Evolutionary conservation across 2,329 filamentous ascomycete species (phyloP).

Genomic region (Akanthomyces lecanii): DNA sequence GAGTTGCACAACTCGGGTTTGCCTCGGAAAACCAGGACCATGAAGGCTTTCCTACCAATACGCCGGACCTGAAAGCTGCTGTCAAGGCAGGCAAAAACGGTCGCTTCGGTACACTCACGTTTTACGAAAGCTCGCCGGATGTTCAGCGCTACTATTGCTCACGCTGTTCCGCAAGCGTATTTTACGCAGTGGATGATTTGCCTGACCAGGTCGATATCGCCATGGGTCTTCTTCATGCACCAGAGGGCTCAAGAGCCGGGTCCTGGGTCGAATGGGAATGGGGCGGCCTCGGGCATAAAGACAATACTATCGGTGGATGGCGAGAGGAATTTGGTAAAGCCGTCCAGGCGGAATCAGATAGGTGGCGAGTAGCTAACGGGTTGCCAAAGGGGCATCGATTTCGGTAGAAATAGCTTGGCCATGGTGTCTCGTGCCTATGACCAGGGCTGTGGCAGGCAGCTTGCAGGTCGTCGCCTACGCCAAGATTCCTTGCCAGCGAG

Average conservation of each 20-base stretch:
- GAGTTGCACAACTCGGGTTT: slow-evolving; percentile 38
- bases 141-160: slow-evolving; percentile 47
- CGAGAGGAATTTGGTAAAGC: slow-evolving; percentile 31
- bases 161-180: slow-evolving; percentile 42
- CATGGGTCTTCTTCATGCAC: slow-evolving; percentile 40
- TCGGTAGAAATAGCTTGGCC: neutral
- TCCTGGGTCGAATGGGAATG: slow-evolving; percentile 39
- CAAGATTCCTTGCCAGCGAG: neutral
- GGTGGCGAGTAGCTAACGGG: slow-evolving; percentile 29
- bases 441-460: neutral
- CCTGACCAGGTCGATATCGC: slow-evolving; percentile 40
- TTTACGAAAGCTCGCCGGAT: slow-evolving; percentile 40
- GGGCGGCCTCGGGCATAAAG: slow-evolving; percentile 29
- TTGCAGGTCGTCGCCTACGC: neutral
- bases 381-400: slow-evolving; percentile 6
- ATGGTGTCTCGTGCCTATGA: neutral
- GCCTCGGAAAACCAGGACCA: neutral
- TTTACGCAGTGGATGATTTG: slow-evolving; percentile 39
- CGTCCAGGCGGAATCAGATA: slow-evolving; percentile 31
- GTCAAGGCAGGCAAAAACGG: slow-evolving; percentile 31
- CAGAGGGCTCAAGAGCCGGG: slow-evolving; percentile 44
- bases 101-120: slow-evolving; percentile 39
- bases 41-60: slow-evolving; percentile 18
- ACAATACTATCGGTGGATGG: slow-evolving; percentile 39
- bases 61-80: slow-evolving; percentile 30